These are phyloP conservation scores for Leptographium galeiforme DNA, from an alignment of 2,329 filamentous ascomycete genomes.

Conservation along the genomic window DNA sequence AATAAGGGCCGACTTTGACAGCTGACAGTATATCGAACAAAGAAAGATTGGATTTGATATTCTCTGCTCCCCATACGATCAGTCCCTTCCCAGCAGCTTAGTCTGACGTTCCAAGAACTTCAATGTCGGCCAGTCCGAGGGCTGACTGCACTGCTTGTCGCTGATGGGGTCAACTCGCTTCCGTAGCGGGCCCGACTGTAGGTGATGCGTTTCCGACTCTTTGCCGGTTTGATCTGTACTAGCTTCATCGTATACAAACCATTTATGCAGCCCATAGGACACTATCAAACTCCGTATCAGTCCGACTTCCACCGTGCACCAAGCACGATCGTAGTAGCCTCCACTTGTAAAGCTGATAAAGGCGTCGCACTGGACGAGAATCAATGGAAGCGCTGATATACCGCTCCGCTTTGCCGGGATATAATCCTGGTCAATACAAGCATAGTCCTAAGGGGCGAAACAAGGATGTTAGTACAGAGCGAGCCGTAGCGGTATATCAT, in stretches of 20 bases:
- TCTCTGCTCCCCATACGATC: not conserved
- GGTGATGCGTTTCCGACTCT: not conserved
- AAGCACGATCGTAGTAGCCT: constrained; percentile 21
- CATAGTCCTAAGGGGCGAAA: constrained; percentile 17
- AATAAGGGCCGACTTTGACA: no score
- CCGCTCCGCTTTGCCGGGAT: constrained; percentile 14
- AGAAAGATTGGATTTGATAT: not conserved
- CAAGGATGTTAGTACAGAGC: not conserved
- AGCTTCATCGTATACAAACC: not conserved
- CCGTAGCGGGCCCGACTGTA: not conserved
- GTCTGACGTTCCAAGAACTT: not conserved
- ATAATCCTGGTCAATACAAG: constrained; percentile 24
- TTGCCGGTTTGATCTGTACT: not conserved
- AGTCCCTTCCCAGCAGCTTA: not conserved
- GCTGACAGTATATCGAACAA: not conserved
- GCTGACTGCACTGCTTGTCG: not conserved
- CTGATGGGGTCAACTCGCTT: not conserved
- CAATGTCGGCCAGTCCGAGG: not conserved
- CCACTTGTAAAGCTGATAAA: constrained; percentile 24
- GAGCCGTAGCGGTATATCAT: no score
- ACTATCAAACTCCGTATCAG: constrained; percentile 19
- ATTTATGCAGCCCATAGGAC: constrained; percentile 13
- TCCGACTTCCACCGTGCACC: constrained; percentile 24
- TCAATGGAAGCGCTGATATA: constrained; percentile 21
- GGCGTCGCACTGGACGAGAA: constrained; percentile 24